These are phyloP conservation scores for Casaregolazyma suthepensis DNA, from an alignment of 1,139 yeast genomes.

Conservation along the genomic window DNA sequence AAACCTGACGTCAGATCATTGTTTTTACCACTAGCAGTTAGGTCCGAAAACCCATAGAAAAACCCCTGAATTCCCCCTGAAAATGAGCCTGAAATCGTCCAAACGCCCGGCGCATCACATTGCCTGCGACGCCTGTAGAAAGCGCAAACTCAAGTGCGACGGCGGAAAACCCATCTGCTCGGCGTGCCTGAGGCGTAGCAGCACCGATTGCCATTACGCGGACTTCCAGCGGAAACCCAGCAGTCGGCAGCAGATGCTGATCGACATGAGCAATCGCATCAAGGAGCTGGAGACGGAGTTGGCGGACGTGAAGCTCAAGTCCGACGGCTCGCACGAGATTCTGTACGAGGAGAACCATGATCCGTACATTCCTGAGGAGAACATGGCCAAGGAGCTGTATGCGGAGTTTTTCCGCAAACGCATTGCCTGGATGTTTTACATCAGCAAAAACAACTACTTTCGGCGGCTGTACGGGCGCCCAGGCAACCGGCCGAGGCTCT, in stretches of 20 bases:
- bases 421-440: not conserved
- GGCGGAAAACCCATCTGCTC: conserved; percentile 3
- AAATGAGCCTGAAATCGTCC: not conserved
- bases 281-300: not conserved
- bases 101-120: not conserved
- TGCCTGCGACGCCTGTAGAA: conserved; percentile 8
- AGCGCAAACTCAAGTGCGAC: conserved; percentile 10
- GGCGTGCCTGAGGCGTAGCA: not conserved
- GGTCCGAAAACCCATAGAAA: too few species aligned
- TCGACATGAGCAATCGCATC: not conserved
- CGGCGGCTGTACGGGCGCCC: not conserved
- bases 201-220: not conserved
- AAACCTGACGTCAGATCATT: too few species aligned
- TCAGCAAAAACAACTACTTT: not conserved
- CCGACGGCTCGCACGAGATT: not conserved
- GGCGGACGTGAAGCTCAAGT: not conserved
- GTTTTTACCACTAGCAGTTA: too few species aligned
- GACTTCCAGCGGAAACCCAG: conserved; percentile 1
- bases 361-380: not conserved
- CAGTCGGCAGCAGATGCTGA: too few species aligned
- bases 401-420: not conserved
- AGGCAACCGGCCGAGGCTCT: not conserved
- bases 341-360: not conserved
- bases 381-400: not conserved
- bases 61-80: not conserved